Percentiles rank a stretch among this genome's conserved stretches.
Conservation (phyloP, 1,284 basidiomycete species). For the Melampsora larici-populina region DNA sequence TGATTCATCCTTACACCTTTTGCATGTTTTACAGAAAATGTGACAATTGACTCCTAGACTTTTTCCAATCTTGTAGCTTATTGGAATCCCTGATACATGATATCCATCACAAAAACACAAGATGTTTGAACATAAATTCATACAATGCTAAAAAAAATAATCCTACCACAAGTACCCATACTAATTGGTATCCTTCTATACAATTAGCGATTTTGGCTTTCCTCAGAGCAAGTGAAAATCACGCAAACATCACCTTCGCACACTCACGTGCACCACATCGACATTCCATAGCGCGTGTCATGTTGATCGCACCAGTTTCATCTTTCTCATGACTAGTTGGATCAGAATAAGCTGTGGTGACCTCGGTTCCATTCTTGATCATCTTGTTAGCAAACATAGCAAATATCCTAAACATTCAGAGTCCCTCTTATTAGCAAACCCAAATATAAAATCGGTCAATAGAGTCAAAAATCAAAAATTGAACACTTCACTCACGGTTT, state of each 20-base stretch:
- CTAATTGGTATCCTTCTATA: too few relatives aligned
- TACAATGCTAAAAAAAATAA: too few relatives aligned
- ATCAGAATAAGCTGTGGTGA: slow-evolving; percentile 38
- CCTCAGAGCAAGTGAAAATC: neutral
- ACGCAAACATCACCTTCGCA: slow-evolving; percentile 29
- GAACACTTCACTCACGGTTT: slow-evolving; percentile 15
- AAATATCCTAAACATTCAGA: slow-evolving; percentile 14
- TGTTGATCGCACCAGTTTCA: neutral
- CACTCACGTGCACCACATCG: slow-evolving; percentile 27
- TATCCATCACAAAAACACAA: too few relatives aligned
- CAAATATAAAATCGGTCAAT: neutral
- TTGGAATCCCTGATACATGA: too few relatives aligned
- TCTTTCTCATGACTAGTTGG: neutral
- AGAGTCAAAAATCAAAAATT: neutral
- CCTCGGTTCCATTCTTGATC: slow-evolving; percentile 23
- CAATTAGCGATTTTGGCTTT: too few relatives aligned
- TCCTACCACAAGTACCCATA: too few relatives aligned
- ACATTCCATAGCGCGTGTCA: slow-evolving; percentile 16
- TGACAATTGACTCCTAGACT: too few relatives aligned
- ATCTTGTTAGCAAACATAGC: slow-evolving; percentile 41
- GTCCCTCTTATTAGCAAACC: neutral
- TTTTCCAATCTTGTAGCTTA: too few relatives aligned
- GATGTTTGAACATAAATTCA: too few relatives aligned
- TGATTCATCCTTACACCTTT: too few relatives aligned
- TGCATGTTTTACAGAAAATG: too few relatives aligned